Percentiles rank a stretch among this genome's conserved stretches.
Evolutionary conservation across 2,329 filamentous ascomycete genomes (phyloP).

Genomic region (Beauveria sp.): DNA sequence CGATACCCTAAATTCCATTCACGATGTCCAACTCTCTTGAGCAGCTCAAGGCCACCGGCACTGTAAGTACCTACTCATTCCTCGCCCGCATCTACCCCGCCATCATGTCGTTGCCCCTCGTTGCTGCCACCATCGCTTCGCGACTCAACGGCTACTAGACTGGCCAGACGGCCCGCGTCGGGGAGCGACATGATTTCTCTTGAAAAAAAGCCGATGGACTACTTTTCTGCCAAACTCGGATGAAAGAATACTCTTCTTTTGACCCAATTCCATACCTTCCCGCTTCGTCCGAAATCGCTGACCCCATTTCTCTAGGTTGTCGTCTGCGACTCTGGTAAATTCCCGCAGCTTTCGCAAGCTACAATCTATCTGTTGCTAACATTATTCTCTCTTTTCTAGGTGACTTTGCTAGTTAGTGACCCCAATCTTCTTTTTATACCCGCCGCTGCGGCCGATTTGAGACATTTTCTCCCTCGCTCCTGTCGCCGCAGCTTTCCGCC

Average conservation of each 20-base stretch:
- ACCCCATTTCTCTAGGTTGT: slow-evolving; percentile 55
- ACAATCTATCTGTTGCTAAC: slow-evolving; percentile 18
- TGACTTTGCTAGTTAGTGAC: slow-evolving; percentile 68
- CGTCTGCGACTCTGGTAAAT: slow-evolving; percentile 90
- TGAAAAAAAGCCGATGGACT: background rate
- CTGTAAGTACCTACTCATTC: slow-evolving; percentile 51
- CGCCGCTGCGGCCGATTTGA: slow-evolving; percentile 8
- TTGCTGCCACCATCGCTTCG: background rate
- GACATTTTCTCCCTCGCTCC: slow-evolving; percentile 1
- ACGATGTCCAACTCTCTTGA: slow-evolving; percentile 78
- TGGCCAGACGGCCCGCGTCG: background rate
- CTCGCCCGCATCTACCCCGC: slow-evolving; percentile 17
- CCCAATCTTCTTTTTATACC: slow-evolving; percentile 5
- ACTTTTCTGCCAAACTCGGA: background rate
- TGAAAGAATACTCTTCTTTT: background rate
- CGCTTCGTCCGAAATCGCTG: background rate
- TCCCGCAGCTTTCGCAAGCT: slow-evolving; percentile 21
- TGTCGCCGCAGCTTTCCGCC: background rate
- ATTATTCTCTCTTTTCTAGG: slow-evolving; percentile 36
- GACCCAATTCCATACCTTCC: background rate
- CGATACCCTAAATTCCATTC: background rate
- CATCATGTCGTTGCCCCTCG: slow-evolving; percentile 15
- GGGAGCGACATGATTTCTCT: background rate
- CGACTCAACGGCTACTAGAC: background rate
- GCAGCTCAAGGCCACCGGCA: slow-evolving; percentile 86